A percentile compares a stretch with the other conserved stretches of the same genome.
Evolutionary conservation across 2,329 filamentous ascomycete genomes (phyloP).

Genomic region (Alternaria gaisen): DNA sequence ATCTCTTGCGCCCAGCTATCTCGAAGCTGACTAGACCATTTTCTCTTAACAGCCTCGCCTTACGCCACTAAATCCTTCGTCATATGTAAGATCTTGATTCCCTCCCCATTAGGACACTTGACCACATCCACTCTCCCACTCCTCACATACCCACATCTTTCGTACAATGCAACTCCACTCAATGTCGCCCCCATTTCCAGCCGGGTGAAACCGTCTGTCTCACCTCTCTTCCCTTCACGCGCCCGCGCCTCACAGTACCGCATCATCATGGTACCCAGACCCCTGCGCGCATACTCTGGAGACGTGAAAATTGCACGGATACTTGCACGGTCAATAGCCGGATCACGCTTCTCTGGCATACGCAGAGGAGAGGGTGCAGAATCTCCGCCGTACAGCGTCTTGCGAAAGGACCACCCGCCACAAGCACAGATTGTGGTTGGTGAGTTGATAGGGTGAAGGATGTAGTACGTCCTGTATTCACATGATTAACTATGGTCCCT

Average conservation of each 20-base stretch:
- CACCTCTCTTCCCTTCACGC: slow-evolving; percentile 20
- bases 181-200: slow-evolving; percentile 50
- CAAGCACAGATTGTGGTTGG: slow-evolving; percentile 43
- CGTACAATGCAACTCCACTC: slow-evolving; percentile 46
- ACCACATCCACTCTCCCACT: slow-evolving; percentile 47
- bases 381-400: slow-evolving; percentile 47
- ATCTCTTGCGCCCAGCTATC: not conserved
- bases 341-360: slow-evolving; percentile 43
- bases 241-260: slow-evolving; percentile 46
- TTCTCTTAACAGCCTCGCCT: not conserved
- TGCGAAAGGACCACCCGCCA: slow-evolving; percentile 49
- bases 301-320: slow-evolving; percentile 50
- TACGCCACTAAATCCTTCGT: slow-evolving; percentile 37
- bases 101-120: slow-evolving; percentile 46
- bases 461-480: slow-evolving; percentile 42
- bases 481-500: not conserved
- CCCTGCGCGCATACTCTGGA: slow-evolving; percentile 39
- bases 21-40: not conserved
- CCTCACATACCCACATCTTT: slow-evolving; percentile 46
- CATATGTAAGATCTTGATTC: slow-evolving; percentile 47
- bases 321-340: slow-evolving; percentile 39
- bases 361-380: slow-evolving; percentile 41
- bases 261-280: slow-evolving; percentile 51
- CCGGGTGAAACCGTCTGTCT: slow-evolving; percentile 35
- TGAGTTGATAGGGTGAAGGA: slow-evolving; percentile 35